Base-by-base conservation (phyloP, 208 protist species). In the Crithidia sp. region DNA sequence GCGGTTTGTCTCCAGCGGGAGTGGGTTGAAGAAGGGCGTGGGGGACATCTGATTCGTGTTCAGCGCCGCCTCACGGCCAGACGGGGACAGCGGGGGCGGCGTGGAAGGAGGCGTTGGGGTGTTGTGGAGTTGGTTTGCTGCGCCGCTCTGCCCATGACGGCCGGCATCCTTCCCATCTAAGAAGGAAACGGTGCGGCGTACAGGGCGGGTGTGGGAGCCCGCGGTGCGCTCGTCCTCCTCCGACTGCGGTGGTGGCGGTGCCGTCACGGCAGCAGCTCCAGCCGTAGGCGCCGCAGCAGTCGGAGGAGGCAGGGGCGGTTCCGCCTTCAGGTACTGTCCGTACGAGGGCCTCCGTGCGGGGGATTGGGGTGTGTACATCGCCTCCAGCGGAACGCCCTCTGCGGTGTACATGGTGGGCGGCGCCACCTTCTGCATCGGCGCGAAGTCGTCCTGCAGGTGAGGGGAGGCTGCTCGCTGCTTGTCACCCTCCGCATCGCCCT, bases 311-410 rank as follows among this genome's bases (percentile, higher is more conserved):
- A 28, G 28, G 28, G 28, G 28, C 28, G 28, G 28, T 28, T 28
- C 28, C 28, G 28, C 28, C 28, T 7, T 49, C 45, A 49, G 45
- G 45, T 49, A 49, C 45, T 49, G 45, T 13, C 9, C 45, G 45
- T 49, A 49, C 0, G 45, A 49, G 9, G 45, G 45, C 45, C 28
- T 28, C 28, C 28, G 28, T 28, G 28, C 28, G 28, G 28, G 28
- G 28, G 28, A 28, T 28, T 28, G 28, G 28, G 57, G 9, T 28
- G 28, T 13, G 8, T 43, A 8, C 5, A 45, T 4, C 6, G 57
- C 8, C 16, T 53, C 59, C 9, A 64, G 14, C 43, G 59, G 59
- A 7, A 64, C 59, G 59, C 59, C 59, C 14, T 64, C 16, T 14
- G 59, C 36, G 41, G 59, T 52, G 16, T 14, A n/a, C 14, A 52